Percentiles rank a stretch among this genome's conserved stretches.
These are phyloP conservation scores for Exophiala calicioides DNA, from an alignment of 2,329 filamentous ascomycete species.

Conservation along the genomic window DNA sequence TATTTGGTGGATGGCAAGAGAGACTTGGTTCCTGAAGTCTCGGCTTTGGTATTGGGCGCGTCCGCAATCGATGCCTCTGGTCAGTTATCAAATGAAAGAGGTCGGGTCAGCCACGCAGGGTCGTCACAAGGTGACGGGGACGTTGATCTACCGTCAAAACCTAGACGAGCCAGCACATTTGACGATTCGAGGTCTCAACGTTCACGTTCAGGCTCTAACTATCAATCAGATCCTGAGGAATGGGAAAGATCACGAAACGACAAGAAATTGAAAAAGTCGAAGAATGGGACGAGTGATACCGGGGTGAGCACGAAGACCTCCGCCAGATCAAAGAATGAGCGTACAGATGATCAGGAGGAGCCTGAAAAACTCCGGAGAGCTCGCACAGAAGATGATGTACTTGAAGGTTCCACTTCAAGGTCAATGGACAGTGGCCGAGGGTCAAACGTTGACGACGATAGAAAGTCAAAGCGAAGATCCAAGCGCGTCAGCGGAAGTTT, in stretches of 20 bases:
- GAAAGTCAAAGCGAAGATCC: constrained; percentile 37
- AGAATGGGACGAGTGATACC: constrained; percentile 17
- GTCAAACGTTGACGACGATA: constrained; percentile 23
- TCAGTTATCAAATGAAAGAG: neutral
- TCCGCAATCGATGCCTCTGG: constrained; percentile 4
- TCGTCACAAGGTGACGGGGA: neutral
- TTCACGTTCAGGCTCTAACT: constrained; percentile 10
- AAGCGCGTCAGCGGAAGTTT: constrained; percentile 37
- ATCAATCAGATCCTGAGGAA: constrained; percentile 26
- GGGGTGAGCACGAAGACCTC: constrained; percentile 7
- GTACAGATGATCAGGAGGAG: constrained; percentile 4
- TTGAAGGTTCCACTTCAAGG: constrained; percentile 30
- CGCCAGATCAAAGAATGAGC: neutral
- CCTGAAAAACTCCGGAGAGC: constrained; percentile 20
- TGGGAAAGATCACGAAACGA: constrained; percentile 16
- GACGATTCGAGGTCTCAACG: constrained; percentile 12
- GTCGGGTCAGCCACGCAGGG: neutral
- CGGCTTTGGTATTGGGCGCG: constrained; percentile 8
- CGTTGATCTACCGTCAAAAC: constrained; percentile 1
- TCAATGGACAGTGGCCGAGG: constrained; percentile 30
- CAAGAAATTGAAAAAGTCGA: constrained; percentile 11
- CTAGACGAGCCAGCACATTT: constrained; percentile 6
- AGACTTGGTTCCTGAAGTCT: neutral
- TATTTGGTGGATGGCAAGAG: constrained; percentile 13
- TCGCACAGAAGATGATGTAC: constrained; percentile 21